phyloP scores from a whole-genome alignment of 2,329 filamentous ascomycete species.

The Exophiala dermatitidis region DNA sequence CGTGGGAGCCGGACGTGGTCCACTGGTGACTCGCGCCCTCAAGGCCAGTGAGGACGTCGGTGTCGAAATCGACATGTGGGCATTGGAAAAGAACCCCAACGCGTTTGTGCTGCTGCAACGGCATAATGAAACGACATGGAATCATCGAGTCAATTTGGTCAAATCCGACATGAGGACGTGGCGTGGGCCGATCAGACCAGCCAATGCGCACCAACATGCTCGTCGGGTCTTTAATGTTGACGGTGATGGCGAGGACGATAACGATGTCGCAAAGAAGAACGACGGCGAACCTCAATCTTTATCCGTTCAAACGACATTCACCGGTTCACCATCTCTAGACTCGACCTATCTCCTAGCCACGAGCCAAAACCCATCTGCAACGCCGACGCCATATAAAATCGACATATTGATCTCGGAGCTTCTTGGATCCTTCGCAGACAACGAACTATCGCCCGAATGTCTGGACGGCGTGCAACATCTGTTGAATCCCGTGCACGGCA shows the following conservation, averaged over 20 bases:
- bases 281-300: constrained; percentile 30
- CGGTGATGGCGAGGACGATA: constrained; percentile 28
- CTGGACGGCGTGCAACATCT: constrained; percentile 92
- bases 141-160: constrained; percentile 70
- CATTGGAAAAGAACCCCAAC: constrained; percentile 94
- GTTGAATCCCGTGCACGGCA: constrained; percentile 69
- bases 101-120: constrained; percentile 87
- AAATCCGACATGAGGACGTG: constrained; percentile 97
- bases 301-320: constrained; percentile 31
- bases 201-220: constrained; percentile 5
- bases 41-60: constrained; percentile 69
- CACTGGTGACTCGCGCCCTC: constrained; percentile 79
- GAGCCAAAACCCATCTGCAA: constrained; percentile 7
- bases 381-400: constrained; percentile 40
- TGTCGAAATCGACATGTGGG: constrained; percentile 78
- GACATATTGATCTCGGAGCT: constrained; percentile 94
- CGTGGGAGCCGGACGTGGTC: constrained; percentile 85
- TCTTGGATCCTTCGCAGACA: constrained; percentile 90
- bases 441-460: constrained; percentile 93
- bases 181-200: constrained; percentile 60
- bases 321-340: constrained; percentile 48
- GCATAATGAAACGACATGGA: constrained; percentile 79
- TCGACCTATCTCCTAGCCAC: constrained; percentile 16
- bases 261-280: constrained; percentile 29
- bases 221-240: constrained; percentile 23